Percentiles rank a stretch among this genome's conserved stretches.
phyloP scores from a whole-genome alignment of 306 rosid genomes.

The Pachyrhizus erosus region DNA sequence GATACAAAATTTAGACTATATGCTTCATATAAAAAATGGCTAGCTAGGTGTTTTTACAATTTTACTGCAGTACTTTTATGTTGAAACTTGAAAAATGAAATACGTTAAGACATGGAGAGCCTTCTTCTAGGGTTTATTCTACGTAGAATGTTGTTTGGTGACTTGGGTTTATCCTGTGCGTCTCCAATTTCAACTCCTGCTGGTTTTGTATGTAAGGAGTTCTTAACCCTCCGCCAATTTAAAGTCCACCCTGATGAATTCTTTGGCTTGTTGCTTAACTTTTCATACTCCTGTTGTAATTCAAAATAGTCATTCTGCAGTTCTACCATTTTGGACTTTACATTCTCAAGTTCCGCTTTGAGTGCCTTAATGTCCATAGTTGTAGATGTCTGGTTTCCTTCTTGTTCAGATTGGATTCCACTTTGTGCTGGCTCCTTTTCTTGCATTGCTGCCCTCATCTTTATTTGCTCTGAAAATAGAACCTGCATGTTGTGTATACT shows the following conservation, averaged over 20 bases:
- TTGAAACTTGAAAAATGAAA: conserved; percentile 11
- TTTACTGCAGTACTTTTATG: conserved; percentile 16
- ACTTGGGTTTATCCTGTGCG: conserved; percentile 42
- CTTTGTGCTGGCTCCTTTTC: conserved; percentile 68
- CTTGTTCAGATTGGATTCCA: conserved; percentile 61
- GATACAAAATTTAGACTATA: conserved; percentile 17
- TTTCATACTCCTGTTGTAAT: conserved; percentile 77
- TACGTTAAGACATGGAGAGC: conserved; percentile 59
- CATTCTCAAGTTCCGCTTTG: conserved; percentile 74
- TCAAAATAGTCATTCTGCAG: conserved; percentile 79
- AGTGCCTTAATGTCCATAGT: conserved; percentile 56
- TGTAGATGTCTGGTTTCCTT: conserved; percentile 57
- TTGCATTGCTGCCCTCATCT: conserved; percentile 82
- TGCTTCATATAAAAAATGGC: conserved; percentile 39
- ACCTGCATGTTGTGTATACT: conserved; percentile 63
- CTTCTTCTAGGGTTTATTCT: conserved; percentile 58
- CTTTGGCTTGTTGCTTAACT: conserved; percentile 57
- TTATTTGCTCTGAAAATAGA: conserved; percentile 75
- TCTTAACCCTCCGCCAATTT: conserved; percentile 81
- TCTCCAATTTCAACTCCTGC: conserved; percentile 59
- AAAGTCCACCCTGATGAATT: conserved; percentile 61
- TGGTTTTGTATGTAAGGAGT: conserved; percentile 67
- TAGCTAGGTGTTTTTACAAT: conserved; percentile 25
- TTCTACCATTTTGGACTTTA: conserved; percentile 67
- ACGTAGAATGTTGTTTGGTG: conserved; percentile 38